A percentile compares a stretch with the other conserved stretches of the same genome.
These are phyloP conservation scores for Hippophae tibetana DNA, from an alignment of 306 rosid species.

Conservation along the genomic window DNA sequence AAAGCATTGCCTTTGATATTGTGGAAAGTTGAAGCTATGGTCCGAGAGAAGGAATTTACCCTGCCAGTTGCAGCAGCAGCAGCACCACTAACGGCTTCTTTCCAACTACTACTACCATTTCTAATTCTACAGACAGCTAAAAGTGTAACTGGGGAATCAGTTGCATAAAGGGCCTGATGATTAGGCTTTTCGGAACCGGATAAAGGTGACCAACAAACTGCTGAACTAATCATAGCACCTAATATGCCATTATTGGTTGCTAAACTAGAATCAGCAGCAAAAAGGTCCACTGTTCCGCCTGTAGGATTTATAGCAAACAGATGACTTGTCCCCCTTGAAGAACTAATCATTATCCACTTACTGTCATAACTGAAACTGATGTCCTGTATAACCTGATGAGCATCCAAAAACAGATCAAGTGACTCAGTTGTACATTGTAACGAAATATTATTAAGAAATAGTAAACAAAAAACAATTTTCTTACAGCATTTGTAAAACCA, in stretches of 20 bases:
- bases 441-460: neutral
- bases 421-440: neutral
- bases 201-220: constrained; percentile 26
- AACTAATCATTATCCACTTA: constrained; percentile 97
- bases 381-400: constrained; percentile 83
- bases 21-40: constrained; percentile 76
- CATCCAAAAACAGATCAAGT: constrained; percentile 9
- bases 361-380: constrained; percentile 91
- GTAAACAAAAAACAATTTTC: constrained; percentile 11
- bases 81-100: constrained; percentile 81
- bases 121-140: constrained; percentile 73
- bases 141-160: constrained; percentile 67
- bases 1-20: constrained; percentile 40
- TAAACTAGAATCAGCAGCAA: constrained; percentile 36
- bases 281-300: constrained; percentile 65
- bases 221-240: constrained; percentile 28
- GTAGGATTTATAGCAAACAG: constrained; percentile 84
- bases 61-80: constrained; percentile 92
- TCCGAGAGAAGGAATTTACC: constrained; percentile 49
- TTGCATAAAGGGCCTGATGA: constrained; percentile 36
- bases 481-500: constrained; percentile 89
- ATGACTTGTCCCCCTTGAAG: constrained; percentile 94
- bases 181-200: neutral
- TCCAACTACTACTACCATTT: constrained; percentile 80
- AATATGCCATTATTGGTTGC: constrained; percentile 31